Conservation (phyloP, 106 monocot species). For the Dendrobium officinale region DNA sequence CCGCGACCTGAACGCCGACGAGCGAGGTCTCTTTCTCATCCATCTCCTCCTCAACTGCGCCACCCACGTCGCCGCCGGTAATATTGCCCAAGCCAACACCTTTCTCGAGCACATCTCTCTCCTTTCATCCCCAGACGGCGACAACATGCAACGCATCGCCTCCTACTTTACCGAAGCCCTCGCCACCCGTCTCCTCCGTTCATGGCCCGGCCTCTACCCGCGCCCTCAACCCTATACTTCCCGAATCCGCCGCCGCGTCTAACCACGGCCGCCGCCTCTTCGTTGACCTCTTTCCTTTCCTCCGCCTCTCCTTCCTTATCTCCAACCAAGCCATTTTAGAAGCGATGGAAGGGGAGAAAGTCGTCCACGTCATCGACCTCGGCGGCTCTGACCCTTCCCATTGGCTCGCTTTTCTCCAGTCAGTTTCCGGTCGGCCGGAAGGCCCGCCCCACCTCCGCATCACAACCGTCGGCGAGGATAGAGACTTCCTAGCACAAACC, state of each 20-base stretch:
- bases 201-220: conserved; percentile 37
- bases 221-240: conserved; percentile 10
- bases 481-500: conserved; percentile 27
- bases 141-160: conserved; percentile 65
- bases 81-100: conserved; percentile 37
- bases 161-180: conserved; percentile 52
- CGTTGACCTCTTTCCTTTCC: conserved; percentile 39
- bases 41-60: conserved; percentile 65
- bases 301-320: conserved; percentile 27
- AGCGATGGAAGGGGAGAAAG: conserved; percentile 36
- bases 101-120: conserved; percentile 44
- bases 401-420: conserved; percentile 35
- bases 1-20: conserved; percentile 42
- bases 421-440: conserved; percentile 19
- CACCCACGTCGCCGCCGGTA: conserved; percentile 33
- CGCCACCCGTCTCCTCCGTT: conserved; percentile 30
- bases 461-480: conserved; percentile 33
- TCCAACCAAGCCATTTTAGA: conserved; percentile 47
- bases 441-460: conserved; percentile 47
- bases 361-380: conserved; percentile 47
- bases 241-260: background rate
- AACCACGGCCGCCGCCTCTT: conserved; percentile 16
- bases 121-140: conserved; percentile 52
- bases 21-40: conserved; percentile 55
- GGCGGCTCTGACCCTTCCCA: conserved; percentile 19